Percentiles rank a stretch among this genome's conserved stretches.
phyloP scores from a whole-genome alignment of 2,329 filamentous ascomycete species.

The Trichoderma simmonsii region DNA sequence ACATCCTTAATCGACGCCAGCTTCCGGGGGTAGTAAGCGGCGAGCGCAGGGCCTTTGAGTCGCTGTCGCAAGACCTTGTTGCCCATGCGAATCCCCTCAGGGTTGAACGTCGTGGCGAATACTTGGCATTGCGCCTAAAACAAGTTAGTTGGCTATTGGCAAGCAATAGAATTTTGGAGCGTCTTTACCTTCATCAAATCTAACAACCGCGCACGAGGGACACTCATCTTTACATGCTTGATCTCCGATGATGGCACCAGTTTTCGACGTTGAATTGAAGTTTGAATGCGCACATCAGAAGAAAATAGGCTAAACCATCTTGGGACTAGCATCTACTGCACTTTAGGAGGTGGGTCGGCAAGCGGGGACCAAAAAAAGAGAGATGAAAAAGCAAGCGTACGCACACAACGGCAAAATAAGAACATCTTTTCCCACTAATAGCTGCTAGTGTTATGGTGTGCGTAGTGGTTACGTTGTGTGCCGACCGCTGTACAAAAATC shows the following conservation, averaged over 20 bases:
- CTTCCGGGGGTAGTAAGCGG: conserved; percentile 82
- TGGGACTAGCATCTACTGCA: neutral
- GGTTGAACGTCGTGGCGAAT: conserved; percentile 91
- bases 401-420: too few relatives aligned
- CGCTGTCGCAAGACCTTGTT: conserved; percentile 91
- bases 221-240: conserved; percentile 52
- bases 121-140: conserved; percentile 80
- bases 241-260: conserved; percentile 23
- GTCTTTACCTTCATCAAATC: conserved; percentile 73
- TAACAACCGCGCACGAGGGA: conserved; percentile 58
- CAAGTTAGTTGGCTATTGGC: conserved; percentile 24
- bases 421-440: too few relatives aligned
- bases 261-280: conserved; percentile 31
- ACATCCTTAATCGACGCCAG: conserved; percentile 70
- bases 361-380: too few relatives aligned
- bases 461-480: too few relatives aligned
- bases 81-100: conserved; percentile 73
- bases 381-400: too few relatives aligned
- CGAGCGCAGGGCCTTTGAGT: conserved; percentile 76
- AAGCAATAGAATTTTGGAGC: neutral
- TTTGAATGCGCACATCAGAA: neutral
- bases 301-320: neutral
- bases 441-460: too few relatives aligned
- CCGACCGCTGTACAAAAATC: too few relatives aligned
- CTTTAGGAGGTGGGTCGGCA: neutral